A percentile compares a stretch with the other conserved stretches of the same genome.
phyloP scores from a whole-genome alignment of 2,329 filamentous ascomycete species.

The Xylaria arbuscula region DNA sequence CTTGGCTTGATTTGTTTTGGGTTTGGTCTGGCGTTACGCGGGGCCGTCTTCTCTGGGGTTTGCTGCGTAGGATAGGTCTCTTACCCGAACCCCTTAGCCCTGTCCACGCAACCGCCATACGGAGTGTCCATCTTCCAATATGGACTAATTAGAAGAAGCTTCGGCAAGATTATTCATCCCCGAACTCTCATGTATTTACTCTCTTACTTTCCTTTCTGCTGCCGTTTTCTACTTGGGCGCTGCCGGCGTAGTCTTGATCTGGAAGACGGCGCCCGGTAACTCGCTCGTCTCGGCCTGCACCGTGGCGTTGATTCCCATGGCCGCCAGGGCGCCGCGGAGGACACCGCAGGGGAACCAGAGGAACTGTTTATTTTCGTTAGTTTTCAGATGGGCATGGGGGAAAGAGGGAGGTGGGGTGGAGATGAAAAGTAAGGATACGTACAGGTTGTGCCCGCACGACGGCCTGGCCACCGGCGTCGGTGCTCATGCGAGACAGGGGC shows the following conservation, averaged over 20 bases:
- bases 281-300: constrained; percentile 92
- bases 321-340: constrained; percentile 90
- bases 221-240: constrained; percentile 25
- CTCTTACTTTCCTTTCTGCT: background rate
- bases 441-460: constrained; percentile 82
- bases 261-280: constrained; percentile 89
- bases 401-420: background rate
- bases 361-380: constrained; percentile 66
- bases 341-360: constrained; percentile 96
- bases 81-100: background rate
- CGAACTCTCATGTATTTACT: background rate
- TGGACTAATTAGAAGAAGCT: too few relatives aligned
- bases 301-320: constrained; percentile 87
- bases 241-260: constrained; percentile 84
- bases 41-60: background rate
- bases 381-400: background rate
- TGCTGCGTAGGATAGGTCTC: background rate
- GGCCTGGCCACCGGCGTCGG: constrained; percentile 78
- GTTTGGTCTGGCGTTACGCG: background rate
- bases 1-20: background rate
- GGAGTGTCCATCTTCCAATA: background rate
- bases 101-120: background rate
- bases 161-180: too few relatives aligned
- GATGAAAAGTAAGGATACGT: constrained; percentile 51
- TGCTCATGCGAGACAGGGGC: constrained; percentile 89